Evolutionary conservation across 805 yeast species (phyloP).

Genomic region (Nadsonia fulvescens): DNA sequence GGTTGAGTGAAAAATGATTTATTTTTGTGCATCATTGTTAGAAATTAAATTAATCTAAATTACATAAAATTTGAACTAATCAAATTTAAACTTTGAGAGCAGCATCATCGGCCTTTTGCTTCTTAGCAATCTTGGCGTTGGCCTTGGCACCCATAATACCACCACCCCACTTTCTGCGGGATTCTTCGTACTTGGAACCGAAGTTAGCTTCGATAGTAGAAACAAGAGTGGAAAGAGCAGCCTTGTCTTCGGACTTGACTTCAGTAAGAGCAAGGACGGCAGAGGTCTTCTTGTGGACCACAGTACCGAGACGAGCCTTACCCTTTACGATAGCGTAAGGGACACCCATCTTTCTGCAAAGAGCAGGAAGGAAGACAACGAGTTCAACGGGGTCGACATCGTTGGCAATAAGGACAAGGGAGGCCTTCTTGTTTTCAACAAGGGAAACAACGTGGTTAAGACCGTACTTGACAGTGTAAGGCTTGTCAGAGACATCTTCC

Average conservation of each 20-base stretch:
- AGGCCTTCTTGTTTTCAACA: constrained; percentile 96
- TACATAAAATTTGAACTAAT: background rate
- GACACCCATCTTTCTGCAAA: constrained; percentile 98
- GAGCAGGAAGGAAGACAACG: constrained; percentile 93
- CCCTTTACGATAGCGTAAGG: constrained; percentile 98
- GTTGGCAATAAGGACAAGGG: constrained; percentile 91
- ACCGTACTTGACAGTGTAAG: constrained; percentile 95
- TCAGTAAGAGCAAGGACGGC: constrained; percentile 96
- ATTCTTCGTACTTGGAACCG: constrained; percentile 82
- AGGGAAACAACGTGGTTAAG: constrained; percentile 96
- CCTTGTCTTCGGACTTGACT: constrained; percentile 85
- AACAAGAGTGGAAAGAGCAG: constrained; percentile 81
- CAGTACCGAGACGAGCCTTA: constrained; percentile 94
- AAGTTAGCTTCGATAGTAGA: constrained; percentile 90
- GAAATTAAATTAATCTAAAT: constrained; percentile 1
- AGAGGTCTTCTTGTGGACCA: constrained; percentile 94
- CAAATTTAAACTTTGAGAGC: constrained; percentile 19
- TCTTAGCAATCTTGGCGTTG: constrained; percentile 66
- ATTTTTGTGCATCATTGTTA: no score
- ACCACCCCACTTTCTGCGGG: constrained; percentile 99
- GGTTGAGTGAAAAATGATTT: no score
- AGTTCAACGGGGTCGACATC: constrained; percentile 98
- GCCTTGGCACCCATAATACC: constrained; percentile 95
- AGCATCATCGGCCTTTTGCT: constrained; percentile 34
- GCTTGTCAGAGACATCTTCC: constrained; percentile 93